phyloP scores from a whole-genome alignment of 2,329 filamentous ascomycete species.

The Paraconiothyrium sp. region DNA sequence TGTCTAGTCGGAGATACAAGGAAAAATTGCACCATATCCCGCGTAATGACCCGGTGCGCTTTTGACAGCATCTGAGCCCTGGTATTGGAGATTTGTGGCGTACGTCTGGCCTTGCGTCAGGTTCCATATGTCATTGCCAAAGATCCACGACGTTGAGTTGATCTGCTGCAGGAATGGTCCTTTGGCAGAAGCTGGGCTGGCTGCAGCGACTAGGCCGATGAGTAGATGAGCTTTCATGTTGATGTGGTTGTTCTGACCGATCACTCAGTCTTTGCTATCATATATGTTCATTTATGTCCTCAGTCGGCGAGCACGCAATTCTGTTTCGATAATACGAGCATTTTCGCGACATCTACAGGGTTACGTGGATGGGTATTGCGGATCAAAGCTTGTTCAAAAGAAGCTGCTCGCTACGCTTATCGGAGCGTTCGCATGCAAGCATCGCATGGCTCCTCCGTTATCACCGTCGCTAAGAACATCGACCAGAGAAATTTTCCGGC shows the following conservation, averaged over 20 bases:
- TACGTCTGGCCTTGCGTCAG: constrained; percentile 42
- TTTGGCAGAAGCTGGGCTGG: constrained; percentile 8
- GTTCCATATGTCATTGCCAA: constrained; percentile 50
- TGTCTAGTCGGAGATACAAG: background rate
- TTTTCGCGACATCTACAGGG: background rate
- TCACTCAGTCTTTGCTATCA: background rate
- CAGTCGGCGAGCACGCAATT: background rate
- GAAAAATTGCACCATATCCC: constrained; percentile 41
- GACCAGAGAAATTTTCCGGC: background rate
- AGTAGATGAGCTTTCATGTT: constrained; percentile 16
- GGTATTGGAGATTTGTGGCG: constrained; percentile 48
- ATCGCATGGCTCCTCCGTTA: background rate
- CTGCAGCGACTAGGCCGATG: constrained; percentile 10
- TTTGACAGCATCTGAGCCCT: constrained; percentile 45
- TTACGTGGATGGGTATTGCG: background rate
- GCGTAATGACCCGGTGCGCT: constrained; percentile 50
- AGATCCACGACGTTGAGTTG: constrained; percentile 30
- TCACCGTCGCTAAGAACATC: background rate
- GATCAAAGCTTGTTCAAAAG: constrained; percentile 5
- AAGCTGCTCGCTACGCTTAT: constrained; percentile 3
- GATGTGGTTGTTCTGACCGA: background rate
- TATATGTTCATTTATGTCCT: background rate
- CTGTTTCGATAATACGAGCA: background rate
- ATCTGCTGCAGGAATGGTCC: constrained; percentile 34
- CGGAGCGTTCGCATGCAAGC: background rate